A percentile compares a stretch with the other conserved stretches of the same genome.
Conservation (phyloP, 1,139 yeast species). For the Geotrichum bryndzae region DNA sequence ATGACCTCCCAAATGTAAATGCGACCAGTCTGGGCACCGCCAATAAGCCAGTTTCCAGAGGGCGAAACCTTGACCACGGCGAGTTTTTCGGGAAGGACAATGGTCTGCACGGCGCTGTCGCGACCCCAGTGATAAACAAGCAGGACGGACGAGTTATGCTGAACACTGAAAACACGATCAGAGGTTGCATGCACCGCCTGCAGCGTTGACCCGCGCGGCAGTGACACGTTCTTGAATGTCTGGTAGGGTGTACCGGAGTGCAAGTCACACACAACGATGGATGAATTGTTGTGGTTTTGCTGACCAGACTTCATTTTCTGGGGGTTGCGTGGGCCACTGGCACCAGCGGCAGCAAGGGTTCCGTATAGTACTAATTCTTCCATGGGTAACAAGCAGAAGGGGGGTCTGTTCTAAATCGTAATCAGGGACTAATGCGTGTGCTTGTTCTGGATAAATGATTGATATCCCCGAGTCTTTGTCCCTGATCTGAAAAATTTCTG, state of each 20-base stretch:
- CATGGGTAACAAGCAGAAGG: slow-evolving; percentile 17
- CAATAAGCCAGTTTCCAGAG: slow-evolving; percentile 54
- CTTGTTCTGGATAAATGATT: no score
- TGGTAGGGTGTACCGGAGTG: slow-evolving; percentile 17
- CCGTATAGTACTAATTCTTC: slow-evolving; percentile 30
- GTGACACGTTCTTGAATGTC: slow-evolving; percentile 17
- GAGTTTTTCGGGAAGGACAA: slow-evolving; percentile 80
- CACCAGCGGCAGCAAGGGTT: slow-evolving; percentile 21
- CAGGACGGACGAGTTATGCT: slow-evolving; percentile 62
- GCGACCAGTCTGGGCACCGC: slow-evolving; percentile 67
- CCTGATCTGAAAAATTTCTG: slow-evolving; percentile 1
- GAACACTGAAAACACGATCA: slow-evolving; percentile 52
- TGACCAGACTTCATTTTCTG: slow-evolving; percentile 12
- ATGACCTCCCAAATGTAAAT: slow-evolving; percentile 78
- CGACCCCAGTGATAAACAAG: slow-evolving; percentile 71
- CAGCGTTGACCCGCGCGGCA: slow-evolving; percentile 7
- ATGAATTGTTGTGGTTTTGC: slow-evolving; percentile 16
- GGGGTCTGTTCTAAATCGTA: not conserved
- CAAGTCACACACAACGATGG: slow-evolving; percentile 17
- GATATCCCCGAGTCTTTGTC: not conserved
- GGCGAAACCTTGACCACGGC: slow-evolving; percentile 50
- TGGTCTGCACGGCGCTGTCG: slow-evolving; percentile 75
- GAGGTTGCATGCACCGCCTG: slow-evolving; percentile 11
- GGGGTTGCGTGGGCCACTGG: slow-evolving; percentile 11
- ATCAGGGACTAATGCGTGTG: not conserved